Base-by-base conservation (phyloP, 2,329 filamentous ascomycete species). In the Pseudogymnoascus sp. region DNA sequence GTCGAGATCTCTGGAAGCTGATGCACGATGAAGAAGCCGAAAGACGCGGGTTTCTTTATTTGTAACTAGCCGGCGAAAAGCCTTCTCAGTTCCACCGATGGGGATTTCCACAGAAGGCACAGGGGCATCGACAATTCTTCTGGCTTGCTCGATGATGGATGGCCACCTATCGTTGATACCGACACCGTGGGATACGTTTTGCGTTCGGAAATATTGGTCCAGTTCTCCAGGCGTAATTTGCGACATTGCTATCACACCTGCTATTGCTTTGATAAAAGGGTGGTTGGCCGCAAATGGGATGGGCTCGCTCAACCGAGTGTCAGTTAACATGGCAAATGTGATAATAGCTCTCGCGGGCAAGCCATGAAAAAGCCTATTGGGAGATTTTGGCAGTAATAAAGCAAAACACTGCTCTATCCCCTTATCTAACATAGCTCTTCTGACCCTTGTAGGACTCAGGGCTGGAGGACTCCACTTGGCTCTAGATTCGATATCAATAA, bases 311-410 rank as follows among this genome's bases (percentile, higher is more conserved):
- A 59, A 10, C 17, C 57, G 57, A 26, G 15, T 26, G 35, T 59
- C 57, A 11, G 58, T 61, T 21, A 64, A 54, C 40, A 71, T 59
- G 8, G 62, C 63, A 59, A 69, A 68, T 6, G 70, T 72, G 40
- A 64, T 67, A 37, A 70, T 54, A n/a, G 67, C 65, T 29, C 70
- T 59, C 0, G 67, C 10, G 26, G 69, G 64, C 26, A 71, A 15
- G 11, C 59, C 60, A 7, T 58, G 54, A 1, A 66, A 44, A 35
- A 65, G 41, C 39, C 33, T 41, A 29, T 50, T 24, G 26, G 36
- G n/a, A 39, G 69, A 67, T 39, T 11, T 40, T 8, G 33, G 69
- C 64, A 57, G 63, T 47, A 60, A 71, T 62, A 31, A 66, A 58
- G 29, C 62, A 39, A 64, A 71, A 24, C 58, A 39, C 11, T 61